phyloP scores from a whole-genome alignment of 495 filamentous ascomycete species.

The Ramalina intermedia region DNA sequence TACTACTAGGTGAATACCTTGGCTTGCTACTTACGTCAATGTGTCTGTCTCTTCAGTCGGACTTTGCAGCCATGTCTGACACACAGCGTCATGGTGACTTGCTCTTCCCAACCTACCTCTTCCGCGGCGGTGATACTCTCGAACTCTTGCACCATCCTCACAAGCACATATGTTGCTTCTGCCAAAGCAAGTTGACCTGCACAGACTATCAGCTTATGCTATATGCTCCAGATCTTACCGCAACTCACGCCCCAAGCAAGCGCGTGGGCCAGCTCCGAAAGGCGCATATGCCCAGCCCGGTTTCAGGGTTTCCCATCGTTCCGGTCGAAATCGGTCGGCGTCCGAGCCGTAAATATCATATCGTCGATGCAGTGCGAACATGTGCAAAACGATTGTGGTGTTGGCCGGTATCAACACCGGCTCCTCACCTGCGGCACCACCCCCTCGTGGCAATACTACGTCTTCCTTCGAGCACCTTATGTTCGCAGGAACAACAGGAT shows the following conservation, averaged over 20 bases:
- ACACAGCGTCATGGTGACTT: neutral
- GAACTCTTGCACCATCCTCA: constrained; percentile 28
- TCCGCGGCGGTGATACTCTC: constrained; percentile 17
- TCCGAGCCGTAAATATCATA: constrained; percentile 23
- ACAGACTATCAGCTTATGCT: too few species aligned
- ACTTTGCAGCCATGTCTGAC: too few species aligned
- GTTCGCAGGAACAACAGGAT: constrained; percentile 45
- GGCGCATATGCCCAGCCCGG: constrained; percentile 46
- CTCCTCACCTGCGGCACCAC: constrained; percentile 31
- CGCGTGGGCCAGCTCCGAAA: constrained; percentile 48
- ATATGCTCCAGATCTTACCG: too few species aligned
- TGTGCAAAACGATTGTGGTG: constrained; percentile 11
- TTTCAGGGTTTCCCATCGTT: constrained; percentile 16
- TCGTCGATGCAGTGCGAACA: constrained; percentile 21
- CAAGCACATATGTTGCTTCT: constrained; percentile 42
- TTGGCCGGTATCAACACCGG: constrained; percentile 33
- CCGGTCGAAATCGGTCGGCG: constrained; percentile 16
- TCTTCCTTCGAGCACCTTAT: constrained; percentile 31
- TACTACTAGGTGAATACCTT: too few species aligned
- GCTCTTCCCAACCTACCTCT: constrained; percentile 10
- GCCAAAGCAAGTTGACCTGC: constrained; percentile 40
- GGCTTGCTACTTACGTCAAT: too few species aligned
- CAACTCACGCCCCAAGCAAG: constrained; percentile 30
- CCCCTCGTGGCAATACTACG: constrained; percentile 37
- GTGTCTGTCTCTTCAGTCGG: too few species aligned